Evolutionary conservation across 176 grass and related monocot genomes (phyloP).

Genomic region (Guadua angustifolia): DNA sequence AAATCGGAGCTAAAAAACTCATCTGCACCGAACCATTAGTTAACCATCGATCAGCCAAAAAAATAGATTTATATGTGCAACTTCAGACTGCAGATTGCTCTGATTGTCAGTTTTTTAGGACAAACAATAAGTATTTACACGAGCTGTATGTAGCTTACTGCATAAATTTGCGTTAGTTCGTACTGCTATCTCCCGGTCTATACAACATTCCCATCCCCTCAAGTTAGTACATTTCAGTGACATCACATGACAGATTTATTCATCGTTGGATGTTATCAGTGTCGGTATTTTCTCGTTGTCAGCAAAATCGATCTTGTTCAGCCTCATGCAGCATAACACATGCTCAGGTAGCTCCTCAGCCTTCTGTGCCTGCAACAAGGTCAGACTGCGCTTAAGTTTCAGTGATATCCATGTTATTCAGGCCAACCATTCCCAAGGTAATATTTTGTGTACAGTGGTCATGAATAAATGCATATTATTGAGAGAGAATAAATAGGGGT

Average conservation of each 20-base stretch:
- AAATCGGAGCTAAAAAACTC: background rate
- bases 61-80: background rate
- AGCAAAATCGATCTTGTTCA: slow-evolving; percentile 77
- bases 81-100: slow-evolving; percentile 17
- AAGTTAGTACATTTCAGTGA: slow-evolving; percentile 46
- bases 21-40: background rate
- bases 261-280: slow-evolving; percentile 62
- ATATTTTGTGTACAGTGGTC: too few relatives aligned
- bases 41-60: background rate
- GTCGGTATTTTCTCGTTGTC: slow-evolving; percentile 76
- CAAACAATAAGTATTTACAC: slow-evolving; percentile 29
- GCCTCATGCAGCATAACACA: slow-evolving; percentile 82
- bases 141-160: background rate
- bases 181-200: slow-evolving; percentile 49
- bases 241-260: slow-evolving; percentile 43
- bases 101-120: background rate
- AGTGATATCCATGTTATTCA: background rate
- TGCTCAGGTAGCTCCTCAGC: slow-evolving; percentile 89
- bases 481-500: too few relatives aligned
- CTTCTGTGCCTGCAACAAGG: slow-evolving; percentile 79
- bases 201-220: slow-evolving; percentile 28
- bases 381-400: slow-evolving; percentile 10
- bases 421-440: background rate
- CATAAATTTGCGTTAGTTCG: slow-evolving; percentile 39
- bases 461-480: too few relatives aligned